These are phyloP conservation scores for Cystobasidiopsis lactophilus DNA, from an alignment of 768 basidiomycete genomes.

Conservation along the genomic window DNA sequence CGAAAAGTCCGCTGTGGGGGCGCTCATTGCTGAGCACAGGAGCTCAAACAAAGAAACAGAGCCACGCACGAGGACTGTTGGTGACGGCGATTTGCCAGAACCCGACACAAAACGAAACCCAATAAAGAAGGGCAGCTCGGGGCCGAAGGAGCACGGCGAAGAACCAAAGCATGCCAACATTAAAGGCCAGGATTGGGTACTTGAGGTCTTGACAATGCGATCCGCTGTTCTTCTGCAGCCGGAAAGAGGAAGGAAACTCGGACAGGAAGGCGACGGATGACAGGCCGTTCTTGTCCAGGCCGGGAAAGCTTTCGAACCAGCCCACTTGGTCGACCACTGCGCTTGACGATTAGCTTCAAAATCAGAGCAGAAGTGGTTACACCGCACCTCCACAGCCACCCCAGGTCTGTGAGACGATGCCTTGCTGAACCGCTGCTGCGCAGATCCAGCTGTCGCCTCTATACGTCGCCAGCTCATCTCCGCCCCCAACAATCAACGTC, in stretches of 20 bases:
- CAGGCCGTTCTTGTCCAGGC: constrained; percentile 39
- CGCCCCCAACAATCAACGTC: constrained; percentile 67
- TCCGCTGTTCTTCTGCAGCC: constrained; percentile 34
- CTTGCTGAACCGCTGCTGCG: constrained; percentile 62
- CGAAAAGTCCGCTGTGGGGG: constrained; percentile 44
- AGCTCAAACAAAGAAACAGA: not conserved
- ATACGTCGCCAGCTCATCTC: constrained; percentile 47
- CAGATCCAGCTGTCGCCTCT: constrained; percentile 70
- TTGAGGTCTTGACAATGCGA: constrained; percentile 51
- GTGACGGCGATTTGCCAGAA: constrained; percentile 63
- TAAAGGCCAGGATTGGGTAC: constrained; percentile 46
- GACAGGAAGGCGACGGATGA: constrained; percentile 51
- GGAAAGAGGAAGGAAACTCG: constrained; percentile 48
- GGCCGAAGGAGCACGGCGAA: constrained; percentile 55
- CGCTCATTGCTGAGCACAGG: constrained; percentile 24
- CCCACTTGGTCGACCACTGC: constrained; percentile 48
- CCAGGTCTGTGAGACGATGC: constrained; percentile 21
- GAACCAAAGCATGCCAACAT: constrained; percentile 42
- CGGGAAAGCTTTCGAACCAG: constrained; percentile 47
- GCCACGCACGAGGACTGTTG: constrained; percentile 28
- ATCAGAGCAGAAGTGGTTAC: not conserved
- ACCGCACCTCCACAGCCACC: not conserved
- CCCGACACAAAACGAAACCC: constrained; percentile 36
- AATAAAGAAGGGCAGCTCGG: constrained; percentile 49
- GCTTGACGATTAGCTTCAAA: not conserved